Base-by-base conservation (phyloP, 805 yeast species). In the Candida glaebosa region DNA sequence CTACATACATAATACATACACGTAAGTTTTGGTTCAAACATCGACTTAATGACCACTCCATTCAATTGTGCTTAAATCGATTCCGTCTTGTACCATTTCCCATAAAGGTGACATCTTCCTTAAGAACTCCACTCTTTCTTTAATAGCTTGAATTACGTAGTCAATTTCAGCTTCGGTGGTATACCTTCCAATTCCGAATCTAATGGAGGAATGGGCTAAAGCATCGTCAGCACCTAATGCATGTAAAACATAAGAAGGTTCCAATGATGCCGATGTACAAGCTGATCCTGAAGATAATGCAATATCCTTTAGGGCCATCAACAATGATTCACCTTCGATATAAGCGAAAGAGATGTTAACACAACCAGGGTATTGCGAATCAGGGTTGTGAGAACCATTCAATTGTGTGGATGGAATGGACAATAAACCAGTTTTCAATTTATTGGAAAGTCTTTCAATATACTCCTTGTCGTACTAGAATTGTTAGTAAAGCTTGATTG, bases 81-180 rank as follows among this genome's bases (percentile, higher is more conserved):
- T 91, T 52, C 99, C 99, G 51, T 93, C 98, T 67, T 93, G 96
- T 43, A 88, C 96, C 98, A 93, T 90, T 71, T 93, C 99, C 98
- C 98, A 93, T 55, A 93, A 73, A 37, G 99, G 99, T 43, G 93
- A 82, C 67, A 93, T 75, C 58, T 89, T 91, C 67, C 99, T 81
- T 60, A 93, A 76, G 67, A 88, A 88, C 49, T 82, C 83, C 41
- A 93, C 98, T 65, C 97, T 81, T 61, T 87, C 90, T 42, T 79
- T 74, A 44, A 93, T 87, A 10, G 96, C 96, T 44, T 84, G 73
- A 49, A 93, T 75, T 37, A 93, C 99, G 59, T 90, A 93, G 60
- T 93, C 98, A 40, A 93, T 79, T 67, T 93, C 99, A 39, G 80
- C 95, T 54, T 90, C 96, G 12, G 99, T 93, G 38, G 98, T 91